Percentiles rank a stretch among this genome's conserved stretches.
Evolutionary conservation across 345 rosid genomes (phyloP).

Genomic region (Sonneratia caseolaris): DNA sequence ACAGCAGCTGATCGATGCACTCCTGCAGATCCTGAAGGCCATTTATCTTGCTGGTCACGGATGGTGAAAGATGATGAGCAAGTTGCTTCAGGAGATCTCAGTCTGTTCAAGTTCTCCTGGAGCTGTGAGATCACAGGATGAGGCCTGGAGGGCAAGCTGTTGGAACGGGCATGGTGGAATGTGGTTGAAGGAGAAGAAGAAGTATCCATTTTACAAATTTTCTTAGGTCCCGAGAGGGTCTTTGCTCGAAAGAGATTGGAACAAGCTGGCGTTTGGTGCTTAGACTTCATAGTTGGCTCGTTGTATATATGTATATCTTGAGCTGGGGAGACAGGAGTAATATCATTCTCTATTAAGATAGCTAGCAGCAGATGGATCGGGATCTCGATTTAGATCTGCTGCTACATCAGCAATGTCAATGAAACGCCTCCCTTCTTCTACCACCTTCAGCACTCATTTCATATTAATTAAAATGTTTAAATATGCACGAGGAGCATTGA

Average conservation of each 20-base stretch:
- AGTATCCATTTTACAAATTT: neutral
- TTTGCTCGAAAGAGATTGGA: neutral
- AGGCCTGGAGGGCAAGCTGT: conserved; percentile 33
- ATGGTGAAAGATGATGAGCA: conserved; percentile 9
- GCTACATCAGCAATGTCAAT: neutral
- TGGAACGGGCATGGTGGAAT: conserved; percentile 18
- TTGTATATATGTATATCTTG: neutral
- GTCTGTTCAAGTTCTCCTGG: conserved; percentile 20
- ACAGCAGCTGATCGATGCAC: conserved; percentile 15
- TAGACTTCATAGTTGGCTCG: neutral
- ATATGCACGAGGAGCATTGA: neutral
- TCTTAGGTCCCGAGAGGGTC: neutral
- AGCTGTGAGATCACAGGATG: conserved; percentile 20
- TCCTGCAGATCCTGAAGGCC: conserved; percentile 19
- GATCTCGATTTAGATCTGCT: neutral
- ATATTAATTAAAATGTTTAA: neutral
- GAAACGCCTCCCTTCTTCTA: neutral
- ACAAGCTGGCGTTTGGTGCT: neutral
- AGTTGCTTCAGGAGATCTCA: conserved; percentile 12
- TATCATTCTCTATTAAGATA: neutral
- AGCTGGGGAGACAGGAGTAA: conserved; percentile 1
- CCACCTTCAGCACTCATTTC: neutral
- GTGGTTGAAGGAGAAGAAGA: neutral
- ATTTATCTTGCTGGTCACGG: conserved; percentile 1
- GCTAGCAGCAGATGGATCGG: neutral